A percentile compares a stretch with the other conserved stretches of the same genome.
phyloP scores from a whole-genome alignment of 2,329 filamentous ascomycete species.

The Conoideocrella luteorostrata region DNA sequence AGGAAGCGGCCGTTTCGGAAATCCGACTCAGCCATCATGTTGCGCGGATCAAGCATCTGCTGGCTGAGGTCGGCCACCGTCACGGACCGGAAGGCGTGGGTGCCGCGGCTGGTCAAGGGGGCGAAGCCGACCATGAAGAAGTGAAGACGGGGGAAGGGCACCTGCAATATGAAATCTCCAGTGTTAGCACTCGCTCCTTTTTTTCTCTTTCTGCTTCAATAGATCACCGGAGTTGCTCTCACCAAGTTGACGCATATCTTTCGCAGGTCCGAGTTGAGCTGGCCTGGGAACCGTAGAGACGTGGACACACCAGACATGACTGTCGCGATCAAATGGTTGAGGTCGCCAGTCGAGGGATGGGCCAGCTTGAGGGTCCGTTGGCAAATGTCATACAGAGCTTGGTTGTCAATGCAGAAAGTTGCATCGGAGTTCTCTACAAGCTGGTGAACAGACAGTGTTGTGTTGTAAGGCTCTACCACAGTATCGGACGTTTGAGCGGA shows the following conservation, averaged over 20 bases:
- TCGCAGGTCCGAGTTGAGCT: slow-evolving; percentile 99
- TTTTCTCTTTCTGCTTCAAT: neutral
- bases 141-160: slow-evolving; percentile 99
- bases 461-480: slow-evolving; percentile 99
- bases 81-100: slow-evolving; percentile 93
- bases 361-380: slow-evolving; percentile 99
- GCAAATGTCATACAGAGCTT: slow-evolving; percentile 99
- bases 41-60: slow-evolving; percentile 99
- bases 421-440: slow-evolving; percentile 99
- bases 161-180: too few species aligned
- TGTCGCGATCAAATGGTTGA: slow-evolving; percentile 98
- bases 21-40: slow-evolving; percentile 99
- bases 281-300: slow-evolving; percentile 96
- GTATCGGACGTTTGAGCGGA: slow-evolving; percentile 99
- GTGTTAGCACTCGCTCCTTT: neutral
- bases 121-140: slow-evolving; percentile 99
- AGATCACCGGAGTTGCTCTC: neutral
- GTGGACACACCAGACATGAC: slow-evolving; percentile 99
- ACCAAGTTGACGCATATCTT: slow-evolving; percentile 97
- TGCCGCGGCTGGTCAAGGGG: slow-evolving; percentile 78
- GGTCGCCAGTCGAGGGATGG: slow-evolving; percentile 95
- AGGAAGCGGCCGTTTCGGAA: slow-evolving; percentile 99
- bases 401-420: slow-evolving; percentile 99
- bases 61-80: slow-evolving; percentile 96
- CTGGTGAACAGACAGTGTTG: slow-evolving; percentile 97